Conservation (phyloP, 192 early-diverging fungal species). For the Entomortierella chlamydospora region DNA sequence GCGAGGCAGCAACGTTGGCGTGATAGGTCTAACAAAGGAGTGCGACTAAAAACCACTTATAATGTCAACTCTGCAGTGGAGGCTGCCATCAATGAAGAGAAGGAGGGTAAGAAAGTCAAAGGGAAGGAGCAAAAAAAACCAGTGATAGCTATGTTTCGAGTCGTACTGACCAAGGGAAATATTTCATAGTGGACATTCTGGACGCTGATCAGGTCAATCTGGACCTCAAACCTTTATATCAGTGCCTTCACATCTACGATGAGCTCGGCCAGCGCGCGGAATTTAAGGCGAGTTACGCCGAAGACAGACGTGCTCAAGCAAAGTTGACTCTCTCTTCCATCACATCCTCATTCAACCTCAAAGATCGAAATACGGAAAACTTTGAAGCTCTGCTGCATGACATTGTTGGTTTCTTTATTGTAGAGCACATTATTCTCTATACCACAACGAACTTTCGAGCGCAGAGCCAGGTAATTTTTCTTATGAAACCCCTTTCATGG, state of each 20-base stretch:
- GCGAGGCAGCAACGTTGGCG: slow-evolving; percentile 74
- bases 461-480: slow-evolving; percentile 64
- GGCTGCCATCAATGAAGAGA: slow-evolving; percentile 86
- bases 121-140: not conserved
- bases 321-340: slow-evolving; percentile 79
- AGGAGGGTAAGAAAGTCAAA: slow-evolving; percentile 65
- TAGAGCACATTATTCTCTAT: slow-evolving; percentile 89
- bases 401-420: slow-evolving; percentile 96
- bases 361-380: slow-evolving; percentile 70
- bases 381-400: slow-evolving; percentile 87
- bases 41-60: slow-evolving; percentile 59
- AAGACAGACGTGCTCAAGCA: slow-evolving; percentile 91
- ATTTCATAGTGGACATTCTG: slow-evolving; percentile 65
- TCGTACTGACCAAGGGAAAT: not conserved
- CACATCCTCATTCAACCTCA: slow-evolving; percentile 72
- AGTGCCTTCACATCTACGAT: slow-evolving; percentile 96
- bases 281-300: slow-evolving; percentile 89
- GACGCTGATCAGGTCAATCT: slow-evolving; percentile 81
- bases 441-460: slow-evolving; percentile 93
- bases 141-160: no score
- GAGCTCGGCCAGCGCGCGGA: slow-evolving; percentile 89
- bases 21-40: slow-evolving; percentile 55
- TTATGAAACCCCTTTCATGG: no score
- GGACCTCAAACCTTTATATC: slow-evolving; percentile 95
- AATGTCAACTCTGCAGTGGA: slow-evolving; percentile 85